These are phyloP conservation scores for Didymosphaeria variabile DNA, from an alignment of 2,329 filamentous ascomycete species.

Conservation along the genomic window DNA sequence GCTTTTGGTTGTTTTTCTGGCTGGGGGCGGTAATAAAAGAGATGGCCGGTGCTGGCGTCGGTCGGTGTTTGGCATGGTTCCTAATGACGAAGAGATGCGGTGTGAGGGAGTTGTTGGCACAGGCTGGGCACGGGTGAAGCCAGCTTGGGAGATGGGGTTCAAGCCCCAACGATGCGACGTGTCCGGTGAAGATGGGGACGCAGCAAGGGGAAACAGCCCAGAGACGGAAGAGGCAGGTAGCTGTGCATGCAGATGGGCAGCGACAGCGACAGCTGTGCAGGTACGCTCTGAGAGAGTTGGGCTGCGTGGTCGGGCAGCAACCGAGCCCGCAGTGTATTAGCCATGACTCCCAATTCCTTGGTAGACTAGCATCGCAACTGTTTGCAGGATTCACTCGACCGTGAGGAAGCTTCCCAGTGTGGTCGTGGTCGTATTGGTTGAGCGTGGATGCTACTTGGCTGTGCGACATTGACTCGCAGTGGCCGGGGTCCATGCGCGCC, in stretches of 20 bases:
- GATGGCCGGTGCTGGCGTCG: conserved; percentile 44
- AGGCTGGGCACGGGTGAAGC: conserved; percentile 23
- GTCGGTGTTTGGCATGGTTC: conserved; percentile 29
- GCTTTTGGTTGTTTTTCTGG: conserved; percentile 38
- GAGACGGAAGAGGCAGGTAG: conserved; percentile 15
- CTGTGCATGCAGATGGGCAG: conserved; percentile 25
- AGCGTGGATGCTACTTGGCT: conserved; percentile 5
- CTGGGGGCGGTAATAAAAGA: conserved; percentile 33
- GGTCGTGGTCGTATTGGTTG: background rate
- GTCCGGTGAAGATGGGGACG: conserved; percentile 26
- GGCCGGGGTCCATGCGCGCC: conserved; percentile 9
- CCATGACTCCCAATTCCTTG: conserved; percentile 1
- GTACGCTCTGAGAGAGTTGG: conserved; percentile 6
- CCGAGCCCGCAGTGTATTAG: conserved; percentile 16
- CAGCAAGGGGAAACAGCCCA: conserved; percentile 23
- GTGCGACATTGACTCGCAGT: conserved; percentile 13
- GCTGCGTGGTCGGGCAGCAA: conserved; percentile 24
- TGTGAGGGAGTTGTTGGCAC: conserved; percentile 3
- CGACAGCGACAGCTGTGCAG: conserved; percentile 16
- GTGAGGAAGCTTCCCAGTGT: background rate
- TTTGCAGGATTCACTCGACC: conserved; percentile 4
- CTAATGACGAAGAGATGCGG: conserved; percentile 35
- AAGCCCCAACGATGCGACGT: background rate
- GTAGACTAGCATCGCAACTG: conserved; percentile 16
- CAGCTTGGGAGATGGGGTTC: conserved; percentile 1